A percentile compares a stretch with the other conserved stretches of the same genome.
These are phyloP conservation scores for Lactarius deliciosus DNA, from an alignment of 768 basidiomycete genomes.

Conservation along the genomic window DNA sequence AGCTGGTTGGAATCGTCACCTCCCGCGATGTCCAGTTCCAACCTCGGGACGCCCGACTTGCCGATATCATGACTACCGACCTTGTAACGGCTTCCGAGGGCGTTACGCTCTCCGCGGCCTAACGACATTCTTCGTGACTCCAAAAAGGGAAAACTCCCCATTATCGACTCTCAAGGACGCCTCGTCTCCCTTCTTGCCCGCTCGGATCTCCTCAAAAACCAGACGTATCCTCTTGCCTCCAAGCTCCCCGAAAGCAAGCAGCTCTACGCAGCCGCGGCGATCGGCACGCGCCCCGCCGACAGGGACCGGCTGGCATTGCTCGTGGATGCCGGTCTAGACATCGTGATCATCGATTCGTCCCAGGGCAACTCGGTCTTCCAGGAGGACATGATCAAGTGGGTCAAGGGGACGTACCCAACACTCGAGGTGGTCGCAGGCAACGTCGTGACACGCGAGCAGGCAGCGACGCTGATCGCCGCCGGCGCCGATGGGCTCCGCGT, in stretches of 20 bases:
- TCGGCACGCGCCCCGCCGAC: conserved; percentile 91
- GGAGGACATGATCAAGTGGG: conserved; percentile 91
- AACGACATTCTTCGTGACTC: conserved; percentile 93
- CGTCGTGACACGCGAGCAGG: conserved; percentile 97
- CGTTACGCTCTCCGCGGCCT: conserved; percentile 86
- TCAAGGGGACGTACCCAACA: conserved; percentile 80
- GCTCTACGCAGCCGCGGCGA: conserved; percentile 92
- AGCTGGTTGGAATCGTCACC: conserved; percentile 95
- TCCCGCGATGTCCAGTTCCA: conserved; percentile 96
- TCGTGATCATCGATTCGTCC: conserved; percentile 91
- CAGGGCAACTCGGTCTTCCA: conserved; percentile 96
- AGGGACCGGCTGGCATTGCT: conserved; percentile 80
- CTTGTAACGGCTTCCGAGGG: conserved; percentile 87
- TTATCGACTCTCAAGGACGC: conserved; percentile 63
- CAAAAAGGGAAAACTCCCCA: conserved; percentile 97
- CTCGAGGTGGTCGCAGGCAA: conserved; percentile 97
- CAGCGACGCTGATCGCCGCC: conserved; percentile 87
- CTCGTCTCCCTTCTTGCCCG: conserved; percentile 88
- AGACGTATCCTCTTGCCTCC: conserved; percentile 91
- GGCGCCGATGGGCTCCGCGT: conserved; percentile 95
- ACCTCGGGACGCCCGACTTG: conserved; percentile 58
- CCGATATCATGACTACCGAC: conserved; percentile 84
- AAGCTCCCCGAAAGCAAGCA: conserved; percentile 92
- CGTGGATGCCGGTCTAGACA: conserved; percentile 92
- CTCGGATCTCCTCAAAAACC: conserved; percentile 96